Conservation (phyloP, 2,329 filamentous ascomycete species). For the Xylariales sp. region DNA sequence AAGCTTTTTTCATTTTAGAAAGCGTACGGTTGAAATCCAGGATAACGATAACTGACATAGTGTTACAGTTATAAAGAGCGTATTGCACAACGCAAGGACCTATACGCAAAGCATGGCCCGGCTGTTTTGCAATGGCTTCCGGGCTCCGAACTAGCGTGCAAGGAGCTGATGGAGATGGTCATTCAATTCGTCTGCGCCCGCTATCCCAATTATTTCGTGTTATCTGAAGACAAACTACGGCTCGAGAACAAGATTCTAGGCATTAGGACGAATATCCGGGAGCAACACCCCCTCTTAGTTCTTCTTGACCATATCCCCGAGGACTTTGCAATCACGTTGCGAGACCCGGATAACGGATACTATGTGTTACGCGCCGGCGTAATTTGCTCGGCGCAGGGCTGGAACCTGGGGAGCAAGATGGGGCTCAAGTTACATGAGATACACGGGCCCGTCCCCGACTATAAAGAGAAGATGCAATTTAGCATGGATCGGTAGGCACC, state of each 20-base stretch:
- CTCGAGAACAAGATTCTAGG: slow-evolving; percentile 77
- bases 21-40: too few species aligned
- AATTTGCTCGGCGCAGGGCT: slow-evolving; percentile 83
- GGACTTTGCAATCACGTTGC: slow-evolving; percentile 82
- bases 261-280: slow-evolving; percentile 69
- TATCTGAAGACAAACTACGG: slow-evolving; percentile 64
- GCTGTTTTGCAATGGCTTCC: slow-evolving; percentile 75
- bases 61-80: slow-evolving; percentile 66
- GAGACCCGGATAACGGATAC: slow-evolving; percentile 75
- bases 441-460: slow-evolving; percentile 81
- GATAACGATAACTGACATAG: background rate
- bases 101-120: slow-evolving; percentile 72
- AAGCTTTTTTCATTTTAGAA: too few species aligned
- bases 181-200: slow-evolving; percentile 82
- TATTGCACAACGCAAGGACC: slow-evolving; percentile 73
- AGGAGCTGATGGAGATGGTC: slow-evolving; percentile 88
- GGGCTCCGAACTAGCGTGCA: slow-evolving; percentile 81
- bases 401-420: slow-evolving; percentile 81
- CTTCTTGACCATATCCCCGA: slow-evolving; percentile 84
- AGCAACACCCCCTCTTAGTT: slow-evolving; percentile 73
- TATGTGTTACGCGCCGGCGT: slow-evolving; percentile 82
- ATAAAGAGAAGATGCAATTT: slow-evolving; percentile 87
- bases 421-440: slow-evolving; percentile 77
- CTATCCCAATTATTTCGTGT: slow-evolving; percentile 79
- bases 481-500: slow-evolving; percentile 80